Percentiles rank a stretch among this genome's conserved stretches.
phyloP scores from a whole-genome alignment of 176 grass and related monocot species.

The Aegilops tauschii region DNA sequence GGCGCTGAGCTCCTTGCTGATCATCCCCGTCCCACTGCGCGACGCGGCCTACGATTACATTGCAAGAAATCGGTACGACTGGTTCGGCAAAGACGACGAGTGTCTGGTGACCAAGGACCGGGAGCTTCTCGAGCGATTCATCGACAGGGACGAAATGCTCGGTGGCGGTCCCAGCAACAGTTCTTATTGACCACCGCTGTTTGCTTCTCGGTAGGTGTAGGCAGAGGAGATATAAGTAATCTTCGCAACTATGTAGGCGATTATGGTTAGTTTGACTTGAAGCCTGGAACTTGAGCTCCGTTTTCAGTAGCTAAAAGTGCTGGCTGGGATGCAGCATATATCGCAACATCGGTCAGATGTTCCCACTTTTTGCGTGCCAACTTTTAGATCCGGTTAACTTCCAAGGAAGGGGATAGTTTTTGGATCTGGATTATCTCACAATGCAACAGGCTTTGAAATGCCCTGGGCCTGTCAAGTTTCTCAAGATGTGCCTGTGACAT shows the following conservation, averaged over 20 bases:
- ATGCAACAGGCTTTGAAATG: not conserved
- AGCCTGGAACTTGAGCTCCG: not conserved
- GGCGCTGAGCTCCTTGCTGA: conserved; percentile 55
- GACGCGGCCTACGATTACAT: conserved; percentile 82
- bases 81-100: conserved; percentile 84
- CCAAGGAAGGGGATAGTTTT: not conserved
- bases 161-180: conserved; percentile 28
- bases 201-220: conserved; percentile 1
- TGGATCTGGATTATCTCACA: not conserved
- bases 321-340: not conserved
- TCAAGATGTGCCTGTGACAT: not conserved
- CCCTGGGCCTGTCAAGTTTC: not conserved
- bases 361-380: not conserved
- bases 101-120: conserved; percentile 71
- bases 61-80: conserved; percentile 76
- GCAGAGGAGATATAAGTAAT: conserved; percentile 32
- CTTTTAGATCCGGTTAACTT: not conserved
- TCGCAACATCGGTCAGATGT: not conserved
- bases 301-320: not conserved
- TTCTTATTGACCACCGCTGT: conserved; percentile 45
- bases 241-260: not conserved
- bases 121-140: conserved; percentile 86
- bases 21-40: conserved; percentile 54
- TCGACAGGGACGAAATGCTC: conserved; percentile 85
- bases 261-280: not conserved